A percentile compares a stretch with the other conserved stretches of the same genome.
phyloP scores from a whole-genome alignment of 2,329 filamentous ascomycete species.

The Beauveria scarabaeidicola region DNA sequence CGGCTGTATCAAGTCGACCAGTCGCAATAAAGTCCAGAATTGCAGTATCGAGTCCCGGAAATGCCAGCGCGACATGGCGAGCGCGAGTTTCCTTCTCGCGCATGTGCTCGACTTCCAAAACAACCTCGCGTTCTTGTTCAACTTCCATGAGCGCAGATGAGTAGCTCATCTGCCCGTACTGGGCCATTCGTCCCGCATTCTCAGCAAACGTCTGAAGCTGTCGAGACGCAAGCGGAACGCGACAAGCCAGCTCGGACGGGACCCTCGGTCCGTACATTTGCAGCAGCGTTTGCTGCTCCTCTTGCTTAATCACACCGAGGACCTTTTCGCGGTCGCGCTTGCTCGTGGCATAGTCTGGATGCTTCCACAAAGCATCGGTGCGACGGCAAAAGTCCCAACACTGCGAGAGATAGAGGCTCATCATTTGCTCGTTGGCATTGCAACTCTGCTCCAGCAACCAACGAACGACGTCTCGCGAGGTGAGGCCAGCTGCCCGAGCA shows the following conservation, averaged over 20 bases:
- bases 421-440: conserved; percentile 47
- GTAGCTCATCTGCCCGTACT: conserved; percentile 16
- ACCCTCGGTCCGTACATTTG: conserved; percentile 43
- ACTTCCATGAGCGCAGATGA: conserved; percentile 51
- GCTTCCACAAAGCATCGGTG: conserved; percentile 36
- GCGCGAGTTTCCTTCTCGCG: conserved; percentile 43
- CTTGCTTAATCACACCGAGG: conserved; percentile 28
- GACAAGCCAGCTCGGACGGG: not conserved
- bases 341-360: conserved; percentile 33
- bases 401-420: conserved; percentile 50
- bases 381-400: conserved; percentile 52
- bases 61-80: conserved; percentile 30
- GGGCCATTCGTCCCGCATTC: not conserved
- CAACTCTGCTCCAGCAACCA: conserved; percentile 62
- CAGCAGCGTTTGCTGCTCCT: conserved; percentile 48
- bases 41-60: conserved; percentile 23
- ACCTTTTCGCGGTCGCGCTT: conserved; percentile 21
- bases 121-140: conserved; percentile 50
- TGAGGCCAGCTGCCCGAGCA: conserved; percentile 4
- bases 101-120: conserved; percentile 48
- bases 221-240: not conserved
- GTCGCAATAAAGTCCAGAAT: not conserved
- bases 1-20: not conserved
- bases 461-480: conserved; percentile 24
- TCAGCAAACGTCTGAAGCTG: not conserved